Base-by-base conservation (phyloP, 2,329 filamentous ascomycete genomes). In the Colletotrichum graminicola region DNA sequence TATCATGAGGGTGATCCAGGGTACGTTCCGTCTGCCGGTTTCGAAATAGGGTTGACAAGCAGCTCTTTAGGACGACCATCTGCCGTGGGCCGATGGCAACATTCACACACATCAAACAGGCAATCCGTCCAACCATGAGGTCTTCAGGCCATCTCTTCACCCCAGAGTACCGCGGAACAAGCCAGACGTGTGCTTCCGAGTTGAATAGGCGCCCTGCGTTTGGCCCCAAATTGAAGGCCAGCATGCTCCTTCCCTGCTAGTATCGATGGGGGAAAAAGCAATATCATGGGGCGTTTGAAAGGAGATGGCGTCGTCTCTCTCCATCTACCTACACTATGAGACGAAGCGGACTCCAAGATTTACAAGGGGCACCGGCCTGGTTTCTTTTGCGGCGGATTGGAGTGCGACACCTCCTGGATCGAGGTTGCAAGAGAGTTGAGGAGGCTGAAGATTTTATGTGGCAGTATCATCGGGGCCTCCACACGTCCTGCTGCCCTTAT, bases 341-440 rank as follows among this genome's bases (percentile, higher is more conserved):
- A 68, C 11, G 65, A 68, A 64, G 23, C 43, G 47, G 26, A 41
- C 59, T 62, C 26, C 11, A 36, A 59, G 23, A 34, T 54, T 72
- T 29, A 21, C 32, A 47, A 61, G 54, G 41, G 47, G 45, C 45
- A 39, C 32, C 52, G 21, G 16, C 59, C 49, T 43, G 36, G 5
- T 69, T 72, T 47, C 65, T 64, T 72, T 61, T 63, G 54, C 39
- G 12, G 11, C 5, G 5, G 23, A 34, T 62, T 43, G 52, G 16
- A 47, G 43, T 16, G 36, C 23, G 23, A 54, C 47, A 41, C 41
- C 51, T 62, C 23, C 29, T 32, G 45, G 45, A 21, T 55, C 36
- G 70, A 71, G 41, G 66, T 72, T 43, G 52, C 61, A 45, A 66
- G 12, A 71, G 56, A 62, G 67, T 71, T 72, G 70, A 71, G 70